Percentiles rank a stretch among this genome's conserved stretches.
phyloP scores from a whole-genome alignment of 2,329 filamentous ascomycete species.

The Ascochyta koolunga region DNA sequence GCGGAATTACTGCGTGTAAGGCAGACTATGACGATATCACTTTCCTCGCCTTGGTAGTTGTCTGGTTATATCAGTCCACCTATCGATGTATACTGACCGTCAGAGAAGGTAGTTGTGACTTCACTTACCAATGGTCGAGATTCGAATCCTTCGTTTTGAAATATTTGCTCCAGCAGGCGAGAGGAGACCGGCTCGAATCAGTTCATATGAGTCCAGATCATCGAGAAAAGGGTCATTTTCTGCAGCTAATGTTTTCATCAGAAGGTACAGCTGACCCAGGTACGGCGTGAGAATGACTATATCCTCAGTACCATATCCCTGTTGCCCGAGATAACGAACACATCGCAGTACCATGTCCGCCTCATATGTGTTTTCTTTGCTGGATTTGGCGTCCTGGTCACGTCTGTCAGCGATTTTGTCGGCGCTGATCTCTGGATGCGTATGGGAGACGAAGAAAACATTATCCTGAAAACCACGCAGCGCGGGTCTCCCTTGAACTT shows the following conservation, averaged over 20 bases:
- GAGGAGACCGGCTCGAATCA: constrained; percentile 68
- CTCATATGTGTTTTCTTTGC: constrained; percentile 70
- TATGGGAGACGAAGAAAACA: constrained; percentile 72
- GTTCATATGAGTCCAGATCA: constrained; percentile 69
- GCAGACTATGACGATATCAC: constrained; percentile 72
- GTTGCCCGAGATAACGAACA: constrained; percentile 71
- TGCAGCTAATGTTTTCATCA: constrained; percentile 59
- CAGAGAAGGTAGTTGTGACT: constrained; percentile 51
- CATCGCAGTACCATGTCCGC: constrained; percentile 68
- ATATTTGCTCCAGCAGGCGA: constrained; percentile 58
- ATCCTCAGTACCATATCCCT: constrained; percentile 70
- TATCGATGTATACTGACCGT: no score
- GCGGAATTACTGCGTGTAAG: constrained; percentile 69
- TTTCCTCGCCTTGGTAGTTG: constrained; percentile 81
- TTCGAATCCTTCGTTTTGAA: constrained; percentile 59
- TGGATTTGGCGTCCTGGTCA: constrained; percentile 58
- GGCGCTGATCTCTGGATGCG: constrained; percentile 58
- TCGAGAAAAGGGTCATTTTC: constrained; percentile 70
- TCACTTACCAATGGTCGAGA: constrained; percentile 67
- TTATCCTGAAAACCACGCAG: constrained; percentile 64
- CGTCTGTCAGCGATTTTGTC: constrained; percentile 54
- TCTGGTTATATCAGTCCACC: constrained; percentile 40
- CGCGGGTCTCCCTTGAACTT: constrained; percentile 54
- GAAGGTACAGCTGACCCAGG: constrained; percentile 67
- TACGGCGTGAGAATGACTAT: constrained; percentile 76